A percentile compares a stretch with the other conserved stretches of the same genome.
Conservation (phyloP, 192 early-diverging fungal genomes). For the Backusella liffmaniae region DNA sequence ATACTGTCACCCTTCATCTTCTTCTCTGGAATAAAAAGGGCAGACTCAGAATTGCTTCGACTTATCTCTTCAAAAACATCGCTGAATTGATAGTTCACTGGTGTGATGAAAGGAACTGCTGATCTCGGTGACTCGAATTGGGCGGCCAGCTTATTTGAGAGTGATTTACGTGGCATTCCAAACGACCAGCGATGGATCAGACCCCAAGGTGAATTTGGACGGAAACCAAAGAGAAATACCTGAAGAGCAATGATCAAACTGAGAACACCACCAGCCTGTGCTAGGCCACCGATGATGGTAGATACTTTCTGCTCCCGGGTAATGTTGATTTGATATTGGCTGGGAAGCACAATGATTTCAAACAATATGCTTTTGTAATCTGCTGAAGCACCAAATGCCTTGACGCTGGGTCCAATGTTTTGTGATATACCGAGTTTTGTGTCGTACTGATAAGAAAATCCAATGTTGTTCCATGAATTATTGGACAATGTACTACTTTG, state of each 20-base stretch:
- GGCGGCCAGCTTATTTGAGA: background rate
- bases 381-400: background rate
- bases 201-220: slow-evolving; percentile 26
- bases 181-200: slow-evolving; percentile 24
- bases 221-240: slow-evolving; percentile 15
- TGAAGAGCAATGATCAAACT: slow-evolving; percentile 15
- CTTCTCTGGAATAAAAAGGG: background rate
- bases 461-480: background rate
- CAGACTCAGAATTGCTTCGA: background rate
- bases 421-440: background rate
- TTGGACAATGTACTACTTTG: background rate
- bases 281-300: slow-evolving; percentile 14
- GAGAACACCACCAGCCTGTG: slow-evolving; percentile 18
- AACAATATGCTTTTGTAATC: background rate
- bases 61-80: background rate
- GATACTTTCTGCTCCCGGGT: slow-evolving; percentile 12
- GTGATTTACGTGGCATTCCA: slow-evolving; percentile 6
- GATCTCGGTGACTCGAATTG: slow-evolving; percentile 8
- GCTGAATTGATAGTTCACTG: slow-evolving; percentile 16
- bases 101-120: slow-evolving; percentile 11
- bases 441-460: background rate
- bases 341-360: background rate
- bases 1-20: background rate
- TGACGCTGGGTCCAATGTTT: background rate
- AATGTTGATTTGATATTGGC: background rate